Percentiles rank a stretch among this genome's conserved stretches.
Evolutionary conservation across 768 basidiomycete species (phyloP).

Genomic region (Phaffia tasmanica): DNA sequence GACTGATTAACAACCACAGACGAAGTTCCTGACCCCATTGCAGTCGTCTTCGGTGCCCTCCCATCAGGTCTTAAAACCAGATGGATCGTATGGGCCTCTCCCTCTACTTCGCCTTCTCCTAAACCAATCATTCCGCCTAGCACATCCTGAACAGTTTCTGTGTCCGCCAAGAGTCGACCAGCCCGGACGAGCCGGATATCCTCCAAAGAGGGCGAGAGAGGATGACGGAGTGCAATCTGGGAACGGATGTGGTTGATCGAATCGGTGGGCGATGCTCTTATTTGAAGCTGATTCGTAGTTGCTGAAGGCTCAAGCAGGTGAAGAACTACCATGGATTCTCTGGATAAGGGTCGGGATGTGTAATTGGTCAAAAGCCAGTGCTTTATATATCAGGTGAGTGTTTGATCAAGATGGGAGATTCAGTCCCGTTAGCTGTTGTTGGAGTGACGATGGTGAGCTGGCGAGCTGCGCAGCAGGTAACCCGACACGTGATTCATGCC

Average conservation of each 20-base stretch:
- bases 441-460: too few species aligned
- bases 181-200: conserved; percentile 12
- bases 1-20: too few species aligned
- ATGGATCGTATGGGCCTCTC: conserved; percentile 16
- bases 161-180: conserved; percentile 8
- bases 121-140: not conserved
- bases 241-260: conserved; percentile 2
- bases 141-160: conserved; percentile 15
- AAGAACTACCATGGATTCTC: too few species aligned
- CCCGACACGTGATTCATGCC: too few species aligned
- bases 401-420: too few species aligned
- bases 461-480: too few species aligned
- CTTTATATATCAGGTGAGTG: too few species aligned
- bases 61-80: conserved; percentile 8
- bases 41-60: not conserved
- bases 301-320: too few species aligned
- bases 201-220: not conserved
- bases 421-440: too few species aligned
- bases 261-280: conserved; percentile 4
- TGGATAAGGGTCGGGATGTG: too few species aligned
- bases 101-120: not conserved
- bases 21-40: not conserved
- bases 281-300: too few species aligned
- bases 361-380: too few species aligned
- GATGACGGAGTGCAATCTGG: conserved; percentile 2